Evolutionary conservation across 805 yeast genomes (phyloP), one percentile per base, ranked within the genome.

Genomic region (Metschnikowia lochheadii): DNA sequence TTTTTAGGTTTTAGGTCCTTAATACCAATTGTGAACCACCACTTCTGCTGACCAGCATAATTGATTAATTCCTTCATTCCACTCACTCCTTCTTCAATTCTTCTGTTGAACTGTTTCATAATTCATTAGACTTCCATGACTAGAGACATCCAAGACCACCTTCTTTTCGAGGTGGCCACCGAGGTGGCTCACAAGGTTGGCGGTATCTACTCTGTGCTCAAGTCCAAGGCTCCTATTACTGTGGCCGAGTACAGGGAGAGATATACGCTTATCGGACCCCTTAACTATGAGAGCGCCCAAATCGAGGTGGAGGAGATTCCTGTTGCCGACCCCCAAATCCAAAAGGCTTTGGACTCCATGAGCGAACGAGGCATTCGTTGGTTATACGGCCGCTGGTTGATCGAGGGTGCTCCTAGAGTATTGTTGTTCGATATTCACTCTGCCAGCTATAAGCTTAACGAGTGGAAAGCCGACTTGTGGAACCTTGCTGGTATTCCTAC

Each of bases 181-280:
- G 99, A 92, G 67, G 97, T 92, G 46, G 98, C 98, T 62, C 91
- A 94, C 75, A 79, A 95, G 62, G 98, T 92, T 20, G 99, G 99
- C 46, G 99, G 99, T 35, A 92, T 92, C 67, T 92, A 92, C 73
- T 91, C 98, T 6, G 99, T 92, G 47, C 79, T 92, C 63, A 94
- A 94, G 68, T 89, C 97, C 10, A 92, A 92, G 70, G 97, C 97
- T 6, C 97, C 97, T 7, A 90, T 91, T 53, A 92, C 99, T 7
- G 92, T 87, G 46, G 90, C 95, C 38, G 97, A 92, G 69, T 94
- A 90, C 70, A 81, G 87, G 56, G 89, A 86, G 60, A 78, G 96
- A 49, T 92, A 92, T 71, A 83, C 89, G 21, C 75, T 90, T 46
- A 76, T 94, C 49, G 99, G 99, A 4, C 96, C 97, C 0, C 76